A percentile compares a stretch with the other conserved stretches of the same genome.
phyloP scores from a whole-genome alignment of 163 green algal species.

The Chloromonas sp. region DNA sequence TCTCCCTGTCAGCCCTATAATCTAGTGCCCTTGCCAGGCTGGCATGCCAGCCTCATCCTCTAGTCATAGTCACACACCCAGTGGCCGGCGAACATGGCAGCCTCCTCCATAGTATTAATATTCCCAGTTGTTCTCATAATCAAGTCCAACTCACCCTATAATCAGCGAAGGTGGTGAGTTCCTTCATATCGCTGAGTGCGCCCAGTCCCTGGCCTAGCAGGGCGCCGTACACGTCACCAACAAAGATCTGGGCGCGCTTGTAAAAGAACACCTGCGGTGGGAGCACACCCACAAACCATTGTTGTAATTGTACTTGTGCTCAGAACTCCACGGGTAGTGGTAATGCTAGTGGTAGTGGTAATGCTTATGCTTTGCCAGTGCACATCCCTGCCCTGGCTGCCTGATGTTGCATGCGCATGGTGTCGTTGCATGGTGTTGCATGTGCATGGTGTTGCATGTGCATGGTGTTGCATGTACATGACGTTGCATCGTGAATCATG shows the following conservation, averaged over 20 bases:
- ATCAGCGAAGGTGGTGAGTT: conserved; percentile 93
- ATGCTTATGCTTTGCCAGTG: not conserved
- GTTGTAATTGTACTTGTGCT: not conserved
- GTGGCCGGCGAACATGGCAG: not conserved
- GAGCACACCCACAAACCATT: not conserved
- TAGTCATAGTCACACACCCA: not conserved
- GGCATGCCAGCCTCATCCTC: not conserved
- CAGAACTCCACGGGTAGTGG: not conserved
- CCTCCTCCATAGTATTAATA: not conserved
- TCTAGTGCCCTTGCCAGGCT: not conserved
- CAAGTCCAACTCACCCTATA: conserved; percentile 49
- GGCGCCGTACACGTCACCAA: conserved; percentile 74
- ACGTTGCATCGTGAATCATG: no score
- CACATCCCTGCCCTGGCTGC: no score
- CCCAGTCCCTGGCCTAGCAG: conserved; percentile 67
- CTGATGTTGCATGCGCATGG: no score
- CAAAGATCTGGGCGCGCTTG: conserved; percentile 95
- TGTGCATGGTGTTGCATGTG: no score
- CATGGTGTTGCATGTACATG: no score
- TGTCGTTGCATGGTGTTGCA: no score
- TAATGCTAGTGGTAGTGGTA: not conserved
- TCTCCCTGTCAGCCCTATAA: no score
- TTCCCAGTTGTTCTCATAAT: not conserved
- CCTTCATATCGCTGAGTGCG: conserved; percentile 71
- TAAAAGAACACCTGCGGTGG: conserved; percentile 78